Conservation (phyloP, 495 filamentous ascomycete genomes). For the Aspergillus ostianus region DNA sequence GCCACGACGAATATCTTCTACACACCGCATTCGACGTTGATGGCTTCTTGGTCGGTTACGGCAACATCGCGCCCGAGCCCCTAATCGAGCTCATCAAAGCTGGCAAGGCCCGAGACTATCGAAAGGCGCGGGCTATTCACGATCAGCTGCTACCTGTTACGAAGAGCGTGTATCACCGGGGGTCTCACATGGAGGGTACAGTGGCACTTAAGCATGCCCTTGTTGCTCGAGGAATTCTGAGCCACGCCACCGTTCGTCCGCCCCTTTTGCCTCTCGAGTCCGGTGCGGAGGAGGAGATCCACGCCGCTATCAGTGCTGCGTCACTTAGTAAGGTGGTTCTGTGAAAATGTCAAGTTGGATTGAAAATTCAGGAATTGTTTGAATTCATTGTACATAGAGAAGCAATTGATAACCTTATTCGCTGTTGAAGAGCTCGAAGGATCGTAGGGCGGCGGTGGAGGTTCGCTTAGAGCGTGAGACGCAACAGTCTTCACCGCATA, state of each 20-base stretch:
- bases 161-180: slow-evolving; percentile 34
- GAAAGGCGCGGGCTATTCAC: slow-evolving; percentile 29
- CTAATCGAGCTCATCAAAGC: slow-evolving; percentile 33
- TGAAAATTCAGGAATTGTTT: too few relatives aligned
- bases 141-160: slow-evolving; percentile 30
- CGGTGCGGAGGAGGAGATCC: slow-evolving; percentile 31
- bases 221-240: slow-evolving; percentile 32
- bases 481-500: too few relatives aligned
- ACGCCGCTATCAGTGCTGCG: slow-evolving; percentile 26
- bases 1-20: slow-evolving; percentile 38
- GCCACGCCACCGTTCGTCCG: slow-evolving; percentile 31
- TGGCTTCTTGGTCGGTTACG: slow-evolving; percentile 37
- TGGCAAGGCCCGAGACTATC: slow-evolving; percentile 35
- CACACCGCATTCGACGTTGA: slow-evolving; percentile 38
- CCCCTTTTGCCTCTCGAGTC: slow-evolving; percentile 28
- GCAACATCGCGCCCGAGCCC: slow-evolving; percentile 36
- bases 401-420: too few relatives aligned
- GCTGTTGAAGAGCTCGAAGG: too few relatives aligned
- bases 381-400: too few relatives aligned
- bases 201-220: slow-evolving; percentile 34
- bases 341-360: too few relatives aligned
- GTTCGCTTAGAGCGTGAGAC: too few relatives aligned
- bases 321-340: slow-evolving; percentile 16
- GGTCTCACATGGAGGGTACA: slow-evolving; percentile 37
- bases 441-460: too few relatives aligned